Evolutionary conservation across 306 rosid genomes (phyloP).

Genomic region (Ceratonia siliqua): DNA sequence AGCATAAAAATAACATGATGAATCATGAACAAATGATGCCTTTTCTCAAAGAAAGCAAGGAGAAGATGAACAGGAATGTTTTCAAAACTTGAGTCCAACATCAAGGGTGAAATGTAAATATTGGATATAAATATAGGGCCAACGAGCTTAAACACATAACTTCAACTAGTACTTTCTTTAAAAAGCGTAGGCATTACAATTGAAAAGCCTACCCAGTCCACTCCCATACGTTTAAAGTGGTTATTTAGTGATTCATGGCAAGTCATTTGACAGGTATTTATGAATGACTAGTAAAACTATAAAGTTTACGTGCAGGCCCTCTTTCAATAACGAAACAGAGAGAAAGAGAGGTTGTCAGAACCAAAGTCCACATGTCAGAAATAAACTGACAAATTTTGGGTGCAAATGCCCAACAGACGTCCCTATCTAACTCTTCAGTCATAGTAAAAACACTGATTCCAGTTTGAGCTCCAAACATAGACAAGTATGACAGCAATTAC

Average conservation of each 20-base stretch:
- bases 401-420: background rate
- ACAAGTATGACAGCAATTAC: constrained; percentile 52
- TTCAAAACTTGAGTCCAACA: background rate
- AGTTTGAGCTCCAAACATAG: background rate
- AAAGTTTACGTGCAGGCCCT: background rate
- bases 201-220: constrained; percentile 11
- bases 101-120: constrained; percentile 21
- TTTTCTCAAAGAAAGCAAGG: constrained; percentile 23
- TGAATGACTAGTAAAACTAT: background rate
- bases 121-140: constrained; percentile 25
- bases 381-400: background rate
- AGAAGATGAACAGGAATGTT: background rate
- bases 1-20: constrained; percentile 6
- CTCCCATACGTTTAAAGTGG: background rate
- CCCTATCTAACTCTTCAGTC: background rate
- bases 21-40: constrained; percentile 22
- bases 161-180: background rate
- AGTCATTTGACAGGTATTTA: background rate
- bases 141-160: background rate
- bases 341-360: background rate
- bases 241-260: background rate
- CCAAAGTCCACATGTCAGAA: background rate
- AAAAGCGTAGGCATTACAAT: constrained; percentile 7
- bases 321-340: background rate
- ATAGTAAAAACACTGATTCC: background rate